These are phyloP conservation scores for Suillus tomentosus DNA, from an alignment of 768 basidiomycete genomes.

Conservation along the genomic window DNA sequence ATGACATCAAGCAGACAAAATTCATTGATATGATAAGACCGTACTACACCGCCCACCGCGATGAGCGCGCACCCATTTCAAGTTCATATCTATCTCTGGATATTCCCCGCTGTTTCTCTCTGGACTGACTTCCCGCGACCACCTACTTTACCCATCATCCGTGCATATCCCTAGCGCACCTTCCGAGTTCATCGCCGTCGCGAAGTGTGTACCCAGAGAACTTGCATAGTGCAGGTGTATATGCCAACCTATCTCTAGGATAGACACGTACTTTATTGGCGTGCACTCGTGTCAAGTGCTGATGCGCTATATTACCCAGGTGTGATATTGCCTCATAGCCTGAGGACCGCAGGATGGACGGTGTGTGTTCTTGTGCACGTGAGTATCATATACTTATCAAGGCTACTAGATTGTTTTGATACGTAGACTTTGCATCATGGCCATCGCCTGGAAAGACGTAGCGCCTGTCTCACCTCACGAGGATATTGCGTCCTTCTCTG, in stretches of 20 bases:
- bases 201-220: conserved; percentile 75
- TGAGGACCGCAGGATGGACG: conserved; percentile 64
- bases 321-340: conserved; percentile 69
- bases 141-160: conserved; percentile 49
- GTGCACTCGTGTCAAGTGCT: background rate
- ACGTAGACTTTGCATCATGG: conserved; percentile 75
- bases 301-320: conserved; percentile 36
- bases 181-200: conserved; percentile 55
- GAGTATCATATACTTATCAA: conserved; percentile 9
- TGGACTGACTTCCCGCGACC: conserved; percentile 66
- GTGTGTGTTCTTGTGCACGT: conserved; percentile 43
- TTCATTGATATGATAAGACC: too few species aligned
- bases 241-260: conserved; percentile 67
- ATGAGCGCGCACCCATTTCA: too few species aligned
- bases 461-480: conserved; percentile 60
- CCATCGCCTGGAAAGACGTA: conserved; percentile 77
- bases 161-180: conserved; percentile 58
- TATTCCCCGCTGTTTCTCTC: conserved; percentile 61
- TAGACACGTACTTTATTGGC: conserved; percentile 42
- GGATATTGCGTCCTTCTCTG: conserved; percentile 74
- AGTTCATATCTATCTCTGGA: conserved; percentile 35
- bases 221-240: conserved; percentile 60
- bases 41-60: too few species aligned
- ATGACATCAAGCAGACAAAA: too few species aligned
- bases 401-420: conserved; percentile 65